Evolutionary conservation across 202 grass and related monocot species (phyloP), one percentile per base, ranked within the genome.

Genomic region (Panicum virgatum): DNA sequence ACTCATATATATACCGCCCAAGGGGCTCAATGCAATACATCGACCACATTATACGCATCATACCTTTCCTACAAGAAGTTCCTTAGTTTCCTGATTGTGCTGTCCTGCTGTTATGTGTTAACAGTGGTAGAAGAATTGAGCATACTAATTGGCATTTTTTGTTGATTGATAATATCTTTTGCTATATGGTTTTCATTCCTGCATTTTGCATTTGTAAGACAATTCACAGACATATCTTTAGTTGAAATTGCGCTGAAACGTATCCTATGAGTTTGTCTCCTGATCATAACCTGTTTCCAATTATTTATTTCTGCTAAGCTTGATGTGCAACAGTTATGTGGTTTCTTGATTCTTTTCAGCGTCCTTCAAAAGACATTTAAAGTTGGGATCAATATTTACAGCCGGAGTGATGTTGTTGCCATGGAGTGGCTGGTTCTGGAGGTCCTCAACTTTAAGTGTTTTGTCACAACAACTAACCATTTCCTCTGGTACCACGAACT

Each of bases 391-490:
- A 96, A 93, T 65, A 73, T 80, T 44, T 96, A 91, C 83, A 88
- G 77, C 80, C 77, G 58, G 78, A 90, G 43, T 50, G 96, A 98
- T 74, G 87, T 98, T 4, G 89, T 98, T 39, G 87, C 96, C 68
- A 96, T 98, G 96, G 96, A 98, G 71, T 96, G 96, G 92, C 72
- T 96, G 39, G 89, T 96, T 68, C 92, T 89, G 77, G 92, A 98
- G 77, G 89, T 92, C 62, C 92, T 98, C 15, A 44, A 89, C 65
- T 98, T 96, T 71, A 90, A 90, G 54, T 98, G 96, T 76, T 83
- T 92, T 62, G 68, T 87, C 66, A 92, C 89, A 34, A 96, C 96
- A 85, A 85, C 76, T 16, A 69, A 88, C 63, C 72, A 96, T 83
- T 98, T 98, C 82, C 87, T 96, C 60, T 98, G 92, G 92, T 98